Conservation (phyloP, 257 asterid genomes). For the Handroanthus guayacan region DNA sequence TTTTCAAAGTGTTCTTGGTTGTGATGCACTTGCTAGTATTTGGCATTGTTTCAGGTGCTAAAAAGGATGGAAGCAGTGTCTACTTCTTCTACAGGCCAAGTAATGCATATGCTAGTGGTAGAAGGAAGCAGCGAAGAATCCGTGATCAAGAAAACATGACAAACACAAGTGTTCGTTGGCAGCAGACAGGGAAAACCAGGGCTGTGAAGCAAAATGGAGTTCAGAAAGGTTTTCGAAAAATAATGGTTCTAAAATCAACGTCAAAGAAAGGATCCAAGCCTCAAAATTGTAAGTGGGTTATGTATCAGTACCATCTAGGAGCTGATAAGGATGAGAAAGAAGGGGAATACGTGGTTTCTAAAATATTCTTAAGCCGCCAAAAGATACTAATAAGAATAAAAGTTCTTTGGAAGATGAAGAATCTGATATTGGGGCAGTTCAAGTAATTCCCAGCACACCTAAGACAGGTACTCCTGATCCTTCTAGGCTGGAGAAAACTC, state of each 20-base stretch:
- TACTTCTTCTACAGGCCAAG: constrained; percentile 72
- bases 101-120: constrained; percentile 82
- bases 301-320: constrained; percentile 97
- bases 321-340: constrained; percentile 68
- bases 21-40: not conserved
- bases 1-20: not conserved
- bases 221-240: constrained; percentile 80
- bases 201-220: constrained; percentile 62
- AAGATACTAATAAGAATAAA: constrained; percentile 32
- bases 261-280: constrained; percentile 66
- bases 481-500: constrained; percentile 61
- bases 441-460: constrained; percentile 76
- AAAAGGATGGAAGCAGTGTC: constrained; percentile 81
- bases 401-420: constrained; percentile 48
- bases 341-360: constrained; percentile 80
- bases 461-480: constrained; percentile 63
- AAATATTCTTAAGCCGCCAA: constrained; percentile 56
- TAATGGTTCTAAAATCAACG: constrained; percentile 77
- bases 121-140: constrained; percentile 81
- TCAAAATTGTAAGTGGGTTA: constrained; percentile 78
- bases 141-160: constrained; percentile 37
- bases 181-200: constrained; percentile 87
- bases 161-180: constrained; percentile 73
- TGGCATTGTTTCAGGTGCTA: constrained; percentile 61
- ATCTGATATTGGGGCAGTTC: constrained; percentile 42